Conservation (phyloP, 257 asterid species). For the Coffea eugenioides region DNA sequence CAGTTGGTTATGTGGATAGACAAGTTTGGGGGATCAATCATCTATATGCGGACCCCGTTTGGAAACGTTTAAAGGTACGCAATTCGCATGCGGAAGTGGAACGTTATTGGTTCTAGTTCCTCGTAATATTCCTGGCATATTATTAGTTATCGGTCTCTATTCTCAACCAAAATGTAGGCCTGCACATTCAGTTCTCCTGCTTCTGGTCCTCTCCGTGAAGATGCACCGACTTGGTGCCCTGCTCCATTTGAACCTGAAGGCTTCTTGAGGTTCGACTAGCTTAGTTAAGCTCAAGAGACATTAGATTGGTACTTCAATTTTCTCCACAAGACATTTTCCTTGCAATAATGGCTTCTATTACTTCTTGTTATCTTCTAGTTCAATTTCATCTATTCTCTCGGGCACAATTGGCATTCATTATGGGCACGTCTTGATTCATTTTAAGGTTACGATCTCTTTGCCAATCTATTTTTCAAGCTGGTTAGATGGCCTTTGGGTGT, state of each 20-base stretch:
- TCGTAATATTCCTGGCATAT: background rate
- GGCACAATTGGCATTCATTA: too few species aligned
- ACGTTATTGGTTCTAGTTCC: background rate
- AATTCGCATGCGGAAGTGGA: background rate
- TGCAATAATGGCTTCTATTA: background rate
- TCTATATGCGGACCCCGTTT: conserved; percentile 67
- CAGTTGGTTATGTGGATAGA: conserved; percentile 89
- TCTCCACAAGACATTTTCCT: background rate
- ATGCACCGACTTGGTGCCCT: conserved; percentile 82
- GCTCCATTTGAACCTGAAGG: conserved; percentile 94
- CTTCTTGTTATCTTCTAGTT: conserved; percentile 37
- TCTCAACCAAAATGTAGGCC: conserved; percentile 41
- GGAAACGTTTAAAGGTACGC: conserved; percentile 55
- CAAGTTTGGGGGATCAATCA: conserved; percentile 88
- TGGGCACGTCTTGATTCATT: too few species aligned
- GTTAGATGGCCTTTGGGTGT: background rate
- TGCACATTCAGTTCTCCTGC: conserved; percentile 73
- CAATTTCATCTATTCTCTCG: too few species aligned
- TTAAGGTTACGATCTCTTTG: too few species aligned
- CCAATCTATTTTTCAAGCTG: too few species aligned
- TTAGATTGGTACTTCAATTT: background rate
- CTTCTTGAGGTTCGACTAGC: conserved; percentile 48
- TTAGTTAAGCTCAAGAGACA: background rate
- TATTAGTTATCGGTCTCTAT: background rate
- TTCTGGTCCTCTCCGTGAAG: conserved; percentile 55